Base-by-base conservation (phyloP, 2,329 filamentous ascomycete genomes). In the Pestalotiopsis sp. region DNA sequence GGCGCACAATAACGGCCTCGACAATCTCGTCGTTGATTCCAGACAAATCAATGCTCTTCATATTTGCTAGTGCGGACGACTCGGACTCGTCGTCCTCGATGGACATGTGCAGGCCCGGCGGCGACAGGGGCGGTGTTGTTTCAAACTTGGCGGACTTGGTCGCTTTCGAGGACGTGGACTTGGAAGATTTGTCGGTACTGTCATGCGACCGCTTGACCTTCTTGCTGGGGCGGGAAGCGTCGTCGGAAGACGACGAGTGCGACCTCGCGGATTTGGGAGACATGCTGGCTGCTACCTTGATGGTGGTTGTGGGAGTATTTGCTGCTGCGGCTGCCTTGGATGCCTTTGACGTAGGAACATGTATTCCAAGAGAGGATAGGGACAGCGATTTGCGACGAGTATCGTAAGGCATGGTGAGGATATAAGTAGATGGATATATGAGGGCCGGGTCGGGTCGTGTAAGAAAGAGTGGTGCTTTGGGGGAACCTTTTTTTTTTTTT, bases 371-470 rank as follows among this genome's bases (percentile, higher is more conserved):
- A 74, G 94, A 97, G 70, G 94, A 93, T 77, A 98, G 86, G 71
- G 95, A 98, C 74, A 99, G 86, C 78, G 94, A 97, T 86, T 98
- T 98, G 82, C 95, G 92, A 83, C 95, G 93, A 74, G 95, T 98
- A 82, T 98, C 97, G 87, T 98, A 98, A 78, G 92, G 92, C 94
- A 97, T 97, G 76, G 67, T 49, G 57, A 55, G 27, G n/a, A 39
- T 31, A 39, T 41, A 20, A 41, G 58, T 25, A 17, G 27, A 39
- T 63, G 20, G 41, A 66, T 52, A 45, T 20, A 64, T 27, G 36
- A 57, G n/a, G 65, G 45, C 27, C 17, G 59, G 38, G 64, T 38
- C 25, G n/a, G 41, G 27, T 45, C 39, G 61, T 63, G 58, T 62
- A 67, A 27, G 41, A 45, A 17, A 52, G 20, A 52, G 45, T 52